These are phyloP conservation scores for Amoebophrya sp. DNA, from an alignment of 169 alveolate genomes.

Conservation along the genomic window DNA sequence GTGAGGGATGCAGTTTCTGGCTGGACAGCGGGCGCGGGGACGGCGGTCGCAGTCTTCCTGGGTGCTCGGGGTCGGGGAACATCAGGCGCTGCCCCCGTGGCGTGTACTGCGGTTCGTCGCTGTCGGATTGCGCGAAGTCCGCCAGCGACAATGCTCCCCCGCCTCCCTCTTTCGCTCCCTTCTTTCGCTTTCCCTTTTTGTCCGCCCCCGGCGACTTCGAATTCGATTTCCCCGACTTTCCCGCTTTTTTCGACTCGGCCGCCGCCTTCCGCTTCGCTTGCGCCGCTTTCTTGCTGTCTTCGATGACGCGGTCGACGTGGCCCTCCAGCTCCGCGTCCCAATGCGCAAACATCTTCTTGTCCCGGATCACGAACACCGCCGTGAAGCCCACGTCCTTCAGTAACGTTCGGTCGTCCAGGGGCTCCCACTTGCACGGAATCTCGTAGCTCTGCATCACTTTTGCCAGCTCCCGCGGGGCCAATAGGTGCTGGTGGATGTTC, in stretches of 20 bases:
- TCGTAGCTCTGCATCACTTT: not conserved
- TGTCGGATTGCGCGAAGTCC: not conserved
- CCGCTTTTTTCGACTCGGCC: not conserved
- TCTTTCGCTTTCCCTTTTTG: not conserved
- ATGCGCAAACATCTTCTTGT: not conserved
- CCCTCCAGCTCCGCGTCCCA: not conserved
- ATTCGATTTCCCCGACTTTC: no score
- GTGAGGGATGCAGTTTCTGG: not conserved
- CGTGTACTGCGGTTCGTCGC: not conserved
- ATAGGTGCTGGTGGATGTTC: not conserved
- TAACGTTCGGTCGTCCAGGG: not conserved
- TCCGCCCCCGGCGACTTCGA: not conserved
- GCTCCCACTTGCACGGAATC: not conserved
- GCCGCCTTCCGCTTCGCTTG: not conserved
- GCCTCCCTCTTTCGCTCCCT: not conserved
- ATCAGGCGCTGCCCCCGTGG: no score
- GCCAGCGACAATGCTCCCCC: not conserved
- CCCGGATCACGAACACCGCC: not conserved
- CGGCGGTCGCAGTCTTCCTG: no score
- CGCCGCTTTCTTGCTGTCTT: not conserved
- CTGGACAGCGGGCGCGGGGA: not conserved
- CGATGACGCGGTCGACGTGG: not conserved
- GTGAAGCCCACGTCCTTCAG: not conserved
- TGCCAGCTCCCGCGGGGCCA: not conserved
- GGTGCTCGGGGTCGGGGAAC: no score